Percentiles rank a stretch among this genome's conserved stretches.
Conservation (phyloP, 2,329 filamentous ascomycete genomes). For the Chrysosphaeria jannelii region DNA sequence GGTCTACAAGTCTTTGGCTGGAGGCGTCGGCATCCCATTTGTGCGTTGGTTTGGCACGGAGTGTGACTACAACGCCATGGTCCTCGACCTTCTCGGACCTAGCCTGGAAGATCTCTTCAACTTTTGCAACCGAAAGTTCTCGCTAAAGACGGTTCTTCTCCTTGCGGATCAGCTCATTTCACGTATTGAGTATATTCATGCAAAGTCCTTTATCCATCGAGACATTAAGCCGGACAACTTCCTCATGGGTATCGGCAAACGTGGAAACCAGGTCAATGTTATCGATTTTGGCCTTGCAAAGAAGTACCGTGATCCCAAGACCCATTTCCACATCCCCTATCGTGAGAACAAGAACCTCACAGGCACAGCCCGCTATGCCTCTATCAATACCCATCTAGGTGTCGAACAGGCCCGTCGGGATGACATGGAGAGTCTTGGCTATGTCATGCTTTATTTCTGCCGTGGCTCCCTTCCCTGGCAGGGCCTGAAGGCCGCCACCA, state of each 20-base stretch:
- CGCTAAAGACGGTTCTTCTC: slow-evolving; percentile 86
- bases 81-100: slow-evolving; percentile 83
- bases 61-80: slow-evolving; percentile 99
- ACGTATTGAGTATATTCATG: slow-evolving; percentile 97
- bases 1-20: slow-evolving; percentile 70
- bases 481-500: slow-evolving; percentile 1
- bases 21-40: slow-evolving; percentile 91
- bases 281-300: slow-evolving; percentile 98
- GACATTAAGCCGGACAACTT: slow-evolving; percentile 99
- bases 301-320: slow-evolving; percentile 99
- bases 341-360: slow-evolving; percentile 99
- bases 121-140: slow-evolving; percentile 99
- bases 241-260: slow-evolving; percentile 96
- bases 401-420: slow-evolving; percentile 98
- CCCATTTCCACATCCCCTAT: slow-evolving; percentile 98
- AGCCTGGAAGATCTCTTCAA: slow-evolving; percentile 97
- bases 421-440: slow-evolving; percentile 96
- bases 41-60: slow-evolving; percentile 99
- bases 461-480: slow-evolving; percentile 58
- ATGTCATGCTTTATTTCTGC: slow-evolving; percentile 99
- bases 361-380: slow-evolving; percentile 91
- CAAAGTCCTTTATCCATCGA: slow-evolving; percentile 97
- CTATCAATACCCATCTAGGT: slow-evolving; percentile 94
- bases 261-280: slow-evolving; percentile 96
- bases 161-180: slow-evolving; percentile 96